These are phyloP conservation scores for Botrytis sinoallii DNA, from an alignment of 2,329 filamentous ascomycete species.

Conservation along the genomic window DNA sequence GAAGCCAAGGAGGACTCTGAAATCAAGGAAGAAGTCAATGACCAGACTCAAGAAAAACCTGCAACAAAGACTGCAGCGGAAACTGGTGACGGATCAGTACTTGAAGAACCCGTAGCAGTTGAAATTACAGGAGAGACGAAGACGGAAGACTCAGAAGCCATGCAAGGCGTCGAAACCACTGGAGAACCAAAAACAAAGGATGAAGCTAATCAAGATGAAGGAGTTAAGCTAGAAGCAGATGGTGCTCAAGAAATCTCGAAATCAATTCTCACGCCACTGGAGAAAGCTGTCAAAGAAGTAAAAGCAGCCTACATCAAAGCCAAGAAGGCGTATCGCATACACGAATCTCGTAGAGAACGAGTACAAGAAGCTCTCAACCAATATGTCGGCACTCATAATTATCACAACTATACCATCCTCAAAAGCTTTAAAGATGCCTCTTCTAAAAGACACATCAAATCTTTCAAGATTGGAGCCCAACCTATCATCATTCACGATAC, in stretches of 20 bases:
- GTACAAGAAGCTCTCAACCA: constrained; percentile 71
- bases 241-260: constrained; percentile 21
- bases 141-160: not conserved
- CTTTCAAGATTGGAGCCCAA: constrained; percentile 72
- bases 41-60: constrained; percentile 12
- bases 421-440: constrained; percentile 80
- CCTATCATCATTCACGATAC: constrained; percentile 87
- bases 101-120: not conserved
- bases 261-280: constrained; percentile 46
- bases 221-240: constrained; percentile 12
- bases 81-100: not conserved
- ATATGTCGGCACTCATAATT: constrained; percentile 85
- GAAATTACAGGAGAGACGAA: not conserved
- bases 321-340: constrained; percentile 82
- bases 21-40: not conserved
- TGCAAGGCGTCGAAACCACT: constrained; percentile 2
- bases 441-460: constrained; percentile 86
- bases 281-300: constrained; percentile 67
- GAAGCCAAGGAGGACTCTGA: not conserved
- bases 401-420: constrained; percentile 96
- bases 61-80: not conserved
- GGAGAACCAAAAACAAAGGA: not conserved
- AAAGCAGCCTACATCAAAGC: constrained; percentile 79
- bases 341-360: constrained; percentile 64
- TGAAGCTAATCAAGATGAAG: not conserved